A percentile compares a stretch with the other conserved stretches of the same genome.
Conservation (phyloP, 345 rosid genomes). For the Pistacia atlantica region DNA sequence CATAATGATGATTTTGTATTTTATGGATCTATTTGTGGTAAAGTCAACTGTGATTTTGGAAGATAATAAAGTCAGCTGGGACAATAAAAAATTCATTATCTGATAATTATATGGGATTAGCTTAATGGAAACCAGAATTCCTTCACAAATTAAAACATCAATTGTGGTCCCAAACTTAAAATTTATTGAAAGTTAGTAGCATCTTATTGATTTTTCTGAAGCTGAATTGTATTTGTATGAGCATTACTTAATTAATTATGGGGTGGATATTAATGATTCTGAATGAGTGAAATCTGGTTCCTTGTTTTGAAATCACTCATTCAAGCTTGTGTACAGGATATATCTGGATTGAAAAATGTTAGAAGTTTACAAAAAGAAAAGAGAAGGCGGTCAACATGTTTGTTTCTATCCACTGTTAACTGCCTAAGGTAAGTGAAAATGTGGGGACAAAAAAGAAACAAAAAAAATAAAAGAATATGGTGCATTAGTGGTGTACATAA, state of each 20-base stretch:
- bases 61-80: constrained; percentile 17
- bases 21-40: background rate
- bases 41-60: constrained; percentile 20
- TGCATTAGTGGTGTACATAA: background rate
- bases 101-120: background rate
- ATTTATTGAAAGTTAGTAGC: background rate
- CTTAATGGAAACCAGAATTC: background rate
- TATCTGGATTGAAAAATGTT: constrained; percentile 21
- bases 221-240: background rate
- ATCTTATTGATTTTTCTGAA: background rate
- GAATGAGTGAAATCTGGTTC: constrained; percentile 8
- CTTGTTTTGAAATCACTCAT: constrained; percentile 17
- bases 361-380: constrained; percentile 24
- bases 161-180: constrained; percentile 1
- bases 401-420: constrained; percentile 2
- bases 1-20: background rate
- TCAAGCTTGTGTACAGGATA: constrained; percentile 22
- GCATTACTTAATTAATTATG: background rate
- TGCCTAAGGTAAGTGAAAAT: constrained; percentile 16
- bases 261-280: constrained; percentile 8
- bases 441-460: background rate
- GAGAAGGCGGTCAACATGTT: constrained; percentile 8
- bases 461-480: background rate
- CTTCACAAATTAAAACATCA: background rate
- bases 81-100: background rate